Conservation (phyloP, 441 rosid genomes). For the Melastoma candidum region DNA sequence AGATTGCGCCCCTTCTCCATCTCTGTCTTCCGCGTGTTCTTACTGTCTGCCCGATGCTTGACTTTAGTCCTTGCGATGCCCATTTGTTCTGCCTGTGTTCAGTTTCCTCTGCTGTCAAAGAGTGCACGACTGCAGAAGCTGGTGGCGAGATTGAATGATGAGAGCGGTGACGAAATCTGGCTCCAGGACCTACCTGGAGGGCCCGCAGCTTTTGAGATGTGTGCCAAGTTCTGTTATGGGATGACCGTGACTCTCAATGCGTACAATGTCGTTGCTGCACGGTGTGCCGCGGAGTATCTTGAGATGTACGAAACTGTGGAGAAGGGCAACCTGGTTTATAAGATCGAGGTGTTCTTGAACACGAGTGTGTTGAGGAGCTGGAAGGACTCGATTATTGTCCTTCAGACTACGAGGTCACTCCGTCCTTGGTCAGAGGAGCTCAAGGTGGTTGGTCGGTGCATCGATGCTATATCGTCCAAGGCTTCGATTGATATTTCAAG, state of each 20-base stretch:
- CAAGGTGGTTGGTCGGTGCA: slow-evolving; percentile 74
- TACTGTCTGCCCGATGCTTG: neutral
- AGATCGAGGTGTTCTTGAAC: slow-evolving; percentile 82
- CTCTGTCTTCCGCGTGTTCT: neutral
- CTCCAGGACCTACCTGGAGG: slow-evolving; percentile 82
- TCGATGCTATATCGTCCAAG: slow-evolving; percentile 83
- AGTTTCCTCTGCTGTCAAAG: slow-evolving; percentile 94
- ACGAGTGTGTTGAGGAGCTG: slow-evolving; percentile 84
- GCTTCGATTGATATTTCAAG: slow-evolving; percentile 64
- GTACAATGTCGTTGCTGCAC: slow-evolving; percentile 71
- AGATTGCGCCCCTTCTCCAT: neutral
- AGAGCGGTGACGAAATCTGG: slow-evolving; percentile 43
- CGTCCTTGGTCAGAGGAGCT: slow-evolving; percentile 85
- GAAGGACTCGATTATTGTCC: slow-evolving; percentile 94
- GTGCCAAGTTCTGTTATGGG: slow-evolving; percentile 96
- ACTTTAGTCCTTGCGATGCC: neutral
- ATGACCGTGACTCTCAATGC: slow-evolving; percentile 85
- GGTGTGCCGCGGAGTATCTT: slow-evolving; percentile 93
- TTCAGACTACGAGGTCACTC: slow-evolving; percentile 73
- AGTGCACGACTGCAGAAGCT: slow-evolving; percentile 66
- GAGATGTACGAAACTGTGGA: slow-evolving; percentile 90
- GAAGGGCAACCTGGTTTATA: slow-evolving; percentile 71
- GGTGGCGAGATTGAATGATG: slow-evolving; percentile 42
- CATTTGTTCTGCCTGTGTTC: slow-evolving; percentile 17
- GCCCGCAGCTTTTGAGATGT: slow-evolving; percentile 77